Percentiles rank a stretch among this genome's conserved stretches.
Conservation (phyloP, 495 filamentous ascomycete species). For the Tuber borchii region DNA sequence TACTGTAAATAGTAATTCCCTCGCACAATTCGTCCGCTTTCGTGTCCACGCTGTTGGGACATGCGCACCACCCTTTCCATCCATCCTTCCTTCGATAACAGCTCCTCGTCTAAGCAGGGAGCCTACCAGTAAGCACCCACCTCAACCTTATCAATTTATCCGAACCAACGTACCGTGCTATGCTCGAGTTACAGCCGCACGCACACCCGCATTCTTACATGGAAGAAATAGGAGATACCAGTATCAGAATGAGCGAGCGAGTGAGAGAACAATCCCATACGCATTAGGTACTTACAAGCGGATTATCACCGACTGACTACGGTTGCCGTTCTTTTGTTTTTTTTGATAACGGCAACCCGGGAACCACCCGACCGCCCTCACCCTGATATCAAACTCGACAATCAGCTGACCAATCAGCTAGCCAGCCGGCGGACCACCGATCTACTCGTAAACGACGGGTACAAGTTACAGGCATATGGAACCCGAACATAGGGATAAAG, state of each 20-base stretch:
- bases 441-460: not conserved
- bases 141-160: slow-evolving; percentile 1
- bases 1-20: not conserved
- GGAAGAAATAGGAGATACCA: not conserved
- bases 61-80: not conserved
- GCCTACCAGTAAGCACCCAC: not conserved
- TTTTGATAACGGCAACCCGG: not conserved
- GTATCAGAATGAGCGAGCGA: not conserved
- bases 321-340: not conserved
- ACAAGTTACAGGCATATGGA: too few species aligned
- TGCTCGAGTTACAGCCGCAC: not conserved
- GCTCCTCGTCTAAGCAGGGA: not conserved
- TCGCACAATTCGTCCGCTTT: not conserved
- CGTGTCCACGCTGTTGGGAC: not conserved
- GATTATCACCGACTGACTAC: not conserved
- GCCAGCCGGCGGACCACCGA: not conserved
- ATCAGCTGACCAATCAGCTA: not conserved
- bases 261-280: not conserved
- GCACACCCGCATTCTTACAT: not conserved
- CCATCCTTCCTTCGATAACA: not conserved
- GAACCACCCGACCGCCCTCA: not conserved
- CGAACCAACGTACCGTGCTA: not conserved
- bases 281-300: not conserved
- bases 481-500: too few species aligned
- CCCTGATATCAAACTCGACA: not conserved